Evolutionary conservation across 257 asterid species (phyloP).

Genomic region (Cinchona pubescens): DNA sequence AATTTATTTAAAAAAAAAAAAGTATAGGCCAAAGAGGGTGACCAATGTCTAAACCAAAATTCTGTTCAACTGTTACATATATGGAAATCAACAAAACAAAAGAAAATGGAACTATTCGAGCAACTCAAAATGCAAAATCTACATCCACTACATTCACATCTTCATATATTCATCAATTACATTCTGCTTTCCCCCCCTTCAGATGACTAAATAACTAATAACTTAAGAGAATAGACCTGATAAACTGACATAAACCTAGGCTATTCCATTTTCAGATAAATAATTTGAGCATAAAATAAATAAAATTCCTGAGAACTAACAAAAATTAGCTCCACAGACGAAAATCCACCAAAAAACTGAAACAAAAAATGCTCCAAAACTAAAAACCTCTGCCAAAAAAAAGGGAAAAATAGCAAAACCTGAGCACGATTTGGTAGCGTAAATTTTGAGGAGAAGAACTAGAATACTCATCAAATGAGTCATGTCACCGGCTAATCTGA

Average conservation of each 20-base stretch:
- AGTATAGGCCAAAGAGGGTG: not conserved
- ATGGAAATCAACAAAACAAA: too few relatives aligned
- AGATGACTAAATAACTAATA: not conserved
- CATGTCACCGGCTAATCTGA: conserved; percentile 95
- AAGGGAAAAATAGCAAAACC: conserved; percentile 41
- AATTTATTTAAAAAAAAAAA: not conserved
- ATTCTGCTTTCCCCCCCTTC: not conserved
- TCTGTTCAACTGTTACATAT: too few relatives aligned
- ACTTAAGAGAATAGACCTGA: not conserved
- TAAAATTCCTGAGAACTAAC: not conserved
- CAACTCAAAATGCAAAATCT: not conserved
- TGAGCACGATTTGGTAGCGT: conserved; percentile 92
- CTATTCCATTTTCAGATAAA: conserved; percentile 18
- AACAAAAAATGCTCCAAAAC: not conserved
- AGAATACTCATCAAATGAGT: conserved; percentile 81
- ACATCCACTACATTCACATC: not conserved
- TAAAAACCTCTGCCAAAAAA: not conserved
- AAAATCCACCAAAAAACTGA: not conserved
- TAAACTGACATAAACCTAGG: conserved; percentile 24
- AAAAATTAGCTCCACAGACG: not conserved
- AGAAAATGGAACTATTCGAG: not conserved
- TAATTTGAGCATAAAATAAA: conserved; percentile 1
- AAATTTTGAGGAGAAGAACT: conserved; percentile 87
- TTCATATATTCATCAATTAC: not conserved
- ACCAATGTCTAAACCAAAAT: not conserved